Evolutionary conservation across 2,329 filamentous ascomycete genomes (phyloP).

Genomic region (Hysterium pulicare): DNA sequence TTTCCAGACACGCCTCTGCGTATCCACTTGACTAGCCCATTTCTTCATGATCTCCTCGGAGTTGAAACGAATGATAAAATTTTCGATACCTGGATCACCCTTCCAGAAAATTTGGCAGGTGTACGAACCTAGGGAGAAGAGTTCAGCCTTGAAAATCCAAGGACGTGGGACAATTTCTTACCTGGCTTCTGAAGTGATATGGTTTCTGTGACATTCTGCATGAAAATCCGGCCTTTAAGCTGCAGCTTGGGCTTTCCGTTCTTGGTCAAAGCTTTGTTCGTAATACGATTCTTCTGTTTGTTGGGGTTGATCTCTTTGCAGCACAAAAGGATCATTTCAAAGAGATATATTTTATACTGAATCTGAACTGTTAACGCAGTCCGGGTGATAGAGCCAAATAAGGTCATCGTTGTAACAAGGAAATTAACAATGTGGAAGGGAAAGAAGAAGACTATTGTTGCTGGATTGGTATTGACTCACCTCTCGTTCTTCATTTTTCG

Average conservation of each 20-base stretch:
- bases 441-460: not conserved
- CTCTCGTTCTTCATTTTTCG: conserved; percentile 85
- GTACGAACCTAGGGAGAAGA: conserved; percentile 66
- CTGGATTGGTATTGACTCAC: conserved; percentile 48
- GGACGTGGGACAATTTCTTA: conserved; percentile 45
- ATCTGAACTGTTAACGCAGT: conserved; percentile 6
- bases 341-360: conserved; percentile 96
- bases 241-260: conserved; percentile 76
- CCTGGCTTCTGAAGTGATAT: conserved; percentile 82
- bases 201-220: conserved; percentile 98
- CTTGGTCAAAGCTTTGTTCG: conserved; percentile 66
- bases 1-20: conserved; percentile 59
- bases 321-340: conserved; percentile 90
- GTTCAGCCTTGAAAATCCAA: not conserved
- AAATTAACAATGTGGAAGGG: no score
- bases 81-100: conserved; percentile 90
- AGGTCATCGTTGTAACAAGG: no score
- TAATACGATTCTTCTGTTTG: conserved; percentile 68
- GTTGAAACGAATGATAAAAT: conserved; percentile 89
- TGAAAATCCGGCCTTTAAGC: conserved; percentile 95
- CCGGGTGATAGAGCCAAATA: not conserved
- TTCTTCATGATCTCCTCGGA: conserved; percentile 93
- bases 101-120: conserved; percentile 99
- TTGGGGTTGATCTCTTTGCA: conserved; percentile 91
- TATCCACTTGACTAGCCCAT: conserved; percentile 78